Evolutionary conservation across 495 filamentous ascomycete genomes (phyloP).

Genomic region (Melanomma pulvis-pyrius): DNA sequence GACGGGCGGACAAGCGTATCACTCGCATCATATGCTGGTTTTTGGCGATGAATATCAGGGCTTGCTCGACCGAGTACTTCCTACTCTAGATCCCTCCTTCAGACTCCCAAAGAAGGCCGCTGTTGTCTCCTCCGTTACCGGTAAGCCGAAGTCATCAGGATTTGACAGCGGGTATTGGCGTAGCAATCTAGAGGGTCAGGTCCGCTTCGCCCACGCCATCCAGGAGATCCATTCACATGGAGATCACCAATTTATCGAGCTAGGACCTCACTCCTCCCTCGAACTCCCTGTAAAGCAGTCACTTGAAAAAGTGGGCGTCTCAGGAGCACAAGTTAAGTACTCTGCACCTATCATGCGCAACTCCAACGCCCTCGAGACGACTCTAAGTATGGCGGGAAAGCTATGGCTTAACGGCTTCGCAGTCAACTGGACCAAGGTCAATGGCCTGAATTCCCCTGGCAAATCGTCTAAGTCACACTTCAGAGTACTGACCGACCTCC

Average conservation of each 20-base stretch:
- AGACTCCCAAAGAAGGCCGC: not conserved
- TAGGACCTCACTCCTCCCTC: conserved; percentile 16
- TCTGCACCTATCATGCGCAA: not conserved
- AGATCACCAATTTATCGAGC: not conserved
- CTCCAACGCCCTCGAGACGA: not conserved
- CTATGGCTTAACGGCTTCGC: not conserved
- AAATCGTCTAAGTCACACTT: not conserved
- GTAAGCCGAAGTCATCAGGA: not conserved
- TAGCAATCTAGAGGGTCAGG: conserved; percentile 5
- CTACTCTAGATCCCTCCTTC: not conserved
- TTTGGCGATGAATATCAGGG: conserved; percentile 2
- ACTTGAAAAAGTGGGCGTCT: not conserved
- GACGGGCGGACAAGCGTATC: conserved; percentile 22
- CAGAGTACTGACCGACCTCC: conserved; percentile 1
- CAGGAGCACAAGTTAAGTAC: not conserved
- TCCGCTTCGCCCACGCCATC: not conserved
- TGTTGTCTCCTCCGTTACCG: not conserved
- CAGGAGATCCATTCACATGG: not conserved
- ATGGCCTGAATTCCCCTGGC: not conserved
- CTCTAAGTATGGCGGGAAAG: not conserved
- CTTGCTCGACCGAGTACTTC: not conserved
- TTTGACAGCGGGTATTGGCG: conserved; percentile 12
- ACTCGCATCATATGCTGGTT: conserved; percentile 16
- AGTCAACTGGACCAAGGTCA: not conserved
- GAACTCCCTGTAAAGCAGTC: not conserved